phyloP scores from a whole-genome alignment of 1,139 yeast species.

The Lodderomyces beijingensis region DNA sequence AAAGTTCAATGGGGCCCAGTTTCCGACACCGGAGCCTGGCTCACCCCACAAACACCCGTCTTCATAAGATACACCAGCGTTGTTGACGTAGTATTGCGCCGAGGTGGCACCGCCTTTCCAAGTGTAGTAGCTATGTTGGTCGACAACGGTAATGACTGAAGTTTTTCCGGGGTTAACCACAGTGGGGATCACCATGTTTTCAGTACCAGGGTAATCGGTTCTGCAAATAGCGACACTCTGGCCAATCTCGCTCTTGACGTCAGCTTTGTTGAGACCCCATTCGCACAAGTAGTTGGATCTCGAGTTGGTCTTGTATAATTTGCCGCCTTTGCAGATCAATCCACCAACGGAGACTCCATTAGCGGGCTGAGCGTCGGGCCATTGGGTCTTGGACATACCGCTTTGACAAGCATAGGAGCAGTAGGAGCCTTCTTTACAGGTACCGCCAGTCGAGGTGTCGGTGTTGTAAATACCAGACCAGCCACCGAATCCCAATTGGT shows the following conservation, averaged over 20 bases:
- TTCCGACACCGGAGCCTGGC: slow-evolving; percentile 76
- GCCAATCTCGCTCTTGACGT: slow-evolving; percentile 60
- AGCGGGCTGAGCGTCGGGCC: slow-evolving; percentile 84
- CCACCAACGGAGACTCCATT: slow-evolving; percentile 93
- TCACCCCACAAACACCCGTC: slow-evolving; percentile 96
- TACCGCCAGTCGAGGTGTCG: slow-evolving; percentile 59
- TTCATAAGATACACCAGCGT: slow-evolving; percentile 85
- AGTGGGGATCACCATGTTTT: slow-evolving; percentile 95
- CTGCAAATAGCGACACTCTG: slow-evolving; percentile 83
- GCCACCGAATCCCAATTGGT: slow-evolving; percentile 57
- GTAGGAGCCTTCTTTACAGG: slow-evolving; percentile 82
- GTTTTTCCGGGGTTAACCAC: slow-evolving; percentile 63
- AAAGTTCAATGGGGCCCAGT: slow-evolving; percentile 96
- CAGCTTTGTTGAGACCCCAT: slow-evolving; percentile 73
- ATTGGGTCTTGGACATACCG: slow-evolving; percentile 96
- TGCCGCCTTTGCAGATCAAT: slow-evolving; percentile 71
- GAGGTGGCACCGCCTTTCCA: slow-evolving; percentile 87
- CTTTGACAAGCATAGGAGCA: slow-evolving; percentile 96
- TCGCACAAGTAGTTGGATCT: slow-evolving; percentile 65
- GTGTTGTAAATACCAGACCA: slow-evolving; percentile 75
- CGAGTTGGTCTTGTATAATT: slow-evolving; percentile 72
- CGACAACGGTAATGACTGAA: slow-evolving; percentile 72
- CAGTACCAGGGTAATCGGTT: slow-evolving; percentile 99
- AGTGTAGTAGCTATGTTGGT: slow-evolving; percentile 67
- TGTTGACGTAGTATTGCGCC: slow-evolving; percentile 94